Evolutionary conservation across 2,329 filamentous ascomycete genomes (phyloP), one percentile per base, ranked within the genome.

Genomic region (Ophiocordyceps camponoti-leonardi): DNA sequence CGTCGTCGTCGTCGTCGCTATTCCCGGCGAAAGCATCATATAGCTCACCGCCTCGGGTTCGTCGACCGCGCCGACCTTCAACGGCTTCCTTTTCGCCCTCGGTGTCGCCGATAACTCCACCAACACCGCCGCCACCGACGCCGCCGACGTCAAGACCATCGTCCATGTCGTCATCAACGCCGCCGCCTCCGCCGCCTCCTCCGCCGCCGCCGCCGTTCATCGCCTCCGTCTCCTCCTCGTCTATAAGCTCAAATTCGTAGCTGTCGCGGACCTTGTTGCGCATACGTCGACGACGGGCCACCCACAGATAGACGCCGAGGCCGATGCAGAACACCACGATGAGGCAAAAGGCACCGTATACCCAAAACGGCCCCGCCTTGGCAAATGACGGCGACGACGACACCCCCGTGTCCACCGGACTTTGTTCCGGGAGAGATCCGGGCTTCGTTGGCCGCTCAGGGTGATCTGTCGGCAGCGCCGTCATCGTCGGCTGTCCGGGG

Each of bases 1-100:
- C 35, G 16, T 69, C 69, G 48, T 70, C 57, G 4, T 64, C 88
- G 47, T 90, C 90, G 22, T 75, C 73, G 49, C 75, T 79, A 45
- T 87, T 90, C 16, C 86, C 88, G 0, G 92, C 92, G 70, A 98
- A 98, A 5, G 92, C 92, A 68, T 98, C 92, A 61, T 98, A 98
- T 41, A 98, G 67, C 66, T 96, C 90, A 26, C 90, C 87, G 2
- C 86, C 92, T 19, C 86, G 63, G 44, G 72, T 70, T 51, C 74
- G 70, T 47, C 68, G 67, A 18, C 66, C 54, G 52, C 66, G 67
- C 52, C 62, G 58, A 6, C 55, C 56, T 10, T 68, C 62, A 48
- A 62, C 61, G 49, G 46, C 60, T 48, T 57, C 65, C 64, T 66
- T 73, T 59, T 67, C 67, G 44, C 23, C 23, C 5, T 26, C 23